A percentile compares a stretch with the other conserved stretches of the same genome.
These are phyloP conservation scores for Trichoderma sp. DNA, from an alignment of 2,329 filamentous ascomycete species.

Conservation along the genomic window DNA sequence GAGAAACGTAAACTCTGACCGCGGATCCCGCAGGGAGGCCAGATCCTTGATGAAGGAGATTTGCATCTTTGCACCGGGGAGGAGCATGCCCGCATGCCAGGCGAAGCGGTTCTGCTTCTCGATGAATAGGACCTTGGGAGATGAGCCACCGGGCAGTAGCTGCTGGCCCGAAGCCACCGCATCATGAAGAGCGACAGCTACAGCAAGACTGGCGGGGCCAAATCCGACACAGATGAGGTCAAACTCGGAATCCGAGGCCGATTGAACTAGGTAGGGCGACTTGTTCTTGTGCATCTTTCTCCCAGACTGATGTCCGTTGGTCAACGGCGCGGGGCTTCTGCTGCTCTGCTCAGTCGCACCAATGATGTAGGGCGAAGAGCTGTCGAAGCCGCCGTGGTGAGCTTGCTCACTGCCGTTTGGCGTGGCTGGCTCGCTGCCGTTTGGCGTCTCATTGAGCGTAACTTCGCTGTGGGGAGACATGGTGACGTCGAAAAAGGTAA, in stretches of 20 bases:
- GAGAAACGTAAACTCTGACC: conserved; percentile 89
- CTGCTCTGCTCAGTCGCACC: not conserved
- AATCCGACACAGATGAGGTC: conserved; percentile 92
- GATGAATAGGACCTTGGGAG: conserved; percentile 78
- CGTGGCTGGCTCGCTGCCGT: conserved; percentile 24
- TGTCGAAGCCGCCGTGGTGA: conserved; percentile 7
- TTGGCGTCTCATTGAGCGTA: conserved; percentile 26
- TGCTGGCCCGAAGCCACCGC: conserved; percentile 54
- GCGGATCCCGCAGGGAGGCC: conserved; percentile 82
- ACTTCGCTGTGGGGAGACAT: conserved; percentile 40
- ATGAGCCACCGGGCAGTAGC: conserved; percentile 40
- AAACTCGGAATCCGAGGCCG: conserved; percentile 62
- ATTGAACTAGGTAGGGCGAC: conserved; percentile 44
- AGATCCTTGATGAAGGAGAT: conserved; percentile 97
- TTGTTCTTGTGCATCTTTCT: not conserved
- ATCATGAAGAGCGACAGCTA: conserved; percentile 87
- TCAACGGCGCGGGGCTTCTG: conserved; percentile 23
- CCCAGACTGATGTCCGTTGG: conserved; percentile 21
- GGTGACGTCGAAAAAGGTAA: conserved; percentile 17
- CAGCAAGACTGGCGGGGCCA: conserved; percentile 83
- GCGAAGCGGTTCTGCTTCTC: conserved; percentile 81
- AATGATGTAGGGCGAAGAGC: conserved; percentile 3
- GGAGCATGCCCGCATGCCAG: conserved; percentile 95
- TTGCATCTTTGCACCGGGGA: conserved; percentile 93
- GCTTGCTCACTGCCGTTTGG: conserved; percentile 19